These are phyloP conservation scores for Malus orientalis DNA, from an alignment of 306 rosid species.

Conservation along the genomic window DNA sequence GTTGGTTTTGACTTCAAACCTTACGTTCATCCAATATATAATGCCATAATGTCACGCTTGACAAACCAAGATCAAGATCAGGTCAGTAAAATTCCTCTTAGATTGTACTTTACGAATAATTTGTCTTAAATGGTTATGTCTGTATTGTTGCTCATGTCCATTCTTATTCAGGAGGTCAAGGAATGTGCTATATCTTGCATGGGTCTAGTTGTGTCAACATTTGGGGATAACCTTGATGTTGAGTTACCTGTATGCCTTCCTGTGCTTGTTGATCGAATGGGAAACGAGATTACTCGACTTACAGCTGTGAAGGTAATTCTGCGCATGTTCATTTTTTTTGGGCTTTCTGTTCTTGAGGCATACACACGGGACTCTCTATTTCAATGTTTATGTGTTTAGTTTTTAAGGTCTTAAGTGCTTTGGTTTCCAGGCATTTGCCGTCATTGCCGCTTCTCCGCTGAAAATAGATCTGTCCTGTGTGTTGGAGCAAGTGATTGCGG, in stretches of 20 bases:
- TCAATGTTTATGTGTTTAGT: background rate
- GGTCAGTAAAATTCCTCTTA: constrained; percentile 43
- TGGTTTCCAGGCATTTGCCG: constrained; percentile 78
- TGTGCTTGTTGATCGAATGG: constrained; percentile 98
- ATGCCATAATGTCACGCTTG: constrained; percentile 93
- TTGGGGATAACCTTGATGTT: constrained; percentile 76
- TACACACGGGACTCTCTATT: background rate
- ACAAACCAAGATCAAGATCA: constrained; percentile 99
- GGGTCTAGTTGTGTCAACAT: constrained; percentile 95
- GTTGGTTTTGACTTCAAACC: constrained; percentile 75
- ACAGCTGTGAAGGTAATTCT: constrained; percentile 91
- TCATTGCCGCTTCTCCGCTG: constrained; percentile 87
- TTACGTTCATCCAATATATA: constrained; percentile 77
- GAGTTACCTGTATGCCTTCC: constrained; percentile 92
- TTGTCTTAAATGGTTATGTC: background rate
- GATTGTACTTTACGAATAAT: background rate
- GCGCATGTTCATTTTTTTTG: background rate
- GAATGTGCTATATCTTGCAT: constrained; percentile 98
- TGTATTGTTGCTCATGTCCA: constrained; percentile 18
- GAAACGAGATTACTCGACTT: constrained; percentile 96
- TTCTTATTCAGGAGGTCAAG: constrained; percentile 77
- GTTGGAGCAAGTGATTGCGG: constrained; percentile 81
- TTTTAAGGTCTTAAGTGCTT: constrained; percentile 12
- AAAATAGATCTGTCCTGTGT: constrained; percentile 84
- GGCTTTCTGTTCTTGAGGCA: background rate